Percentiles rank a stretch among this genome's conserved stretches.
Conservation (phyloP, 73 alveolate genomes). For the Symbiodinium natans region DNA sequence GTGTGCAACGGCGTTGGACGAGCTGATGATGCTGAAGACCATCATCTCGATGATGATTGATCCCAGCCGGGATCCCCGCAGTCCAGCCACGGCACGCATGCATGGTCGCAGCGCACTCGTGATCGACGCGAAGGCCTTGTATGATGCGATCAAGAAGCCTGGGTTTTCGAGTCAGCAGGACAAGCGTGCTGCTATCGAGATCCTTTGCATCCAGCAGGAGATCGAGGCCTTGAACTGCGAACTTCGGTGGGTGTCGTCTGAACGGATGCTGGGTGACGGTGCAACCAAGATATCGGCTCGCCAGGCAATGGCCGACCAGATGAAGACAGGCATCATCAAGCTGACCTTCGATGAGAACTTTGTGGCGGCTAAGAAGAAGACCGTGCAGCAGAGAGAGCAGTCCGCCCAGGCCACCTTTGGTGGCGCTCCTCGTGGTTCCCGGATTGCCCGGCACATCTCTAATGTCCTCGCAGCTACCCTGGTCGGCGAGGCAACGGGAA, state of each 20-base stretch:
- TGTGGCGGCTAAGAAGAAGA: no score
- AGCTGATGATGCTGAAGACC: background rate
- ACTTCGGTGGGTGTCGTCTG: background rate
- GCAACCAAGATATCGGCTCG: background rate
- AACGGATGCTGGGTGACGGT: background rate
- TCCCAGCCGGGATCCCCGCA: background rate
- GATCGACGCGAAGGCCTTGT: background rate
- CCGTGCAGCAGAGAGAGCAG: no score
- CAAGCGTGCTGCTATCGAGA: background rate
- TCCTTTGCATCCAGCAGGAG: background rate
- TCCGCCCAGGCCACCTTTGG: no score
- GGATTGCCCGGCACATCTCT: no score
- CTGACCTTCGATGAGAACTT: background rate
- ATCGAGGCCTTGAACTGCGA: background rate
- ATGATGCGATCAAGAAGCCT: background rate
- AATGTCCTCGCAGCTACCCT: no score
- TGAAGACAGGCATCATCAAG: background rate
- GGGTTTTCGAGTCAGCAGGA: background rate
- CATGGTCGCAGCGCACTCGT: background rate
- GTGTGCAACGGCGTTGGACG: background rate
- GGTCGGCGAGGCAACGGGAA: no score
- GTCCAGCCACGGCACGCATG: background rate
- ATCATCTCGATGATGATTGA: background rate
- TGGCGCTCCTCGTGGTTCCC: no score
- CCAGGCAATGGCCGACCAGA: background rate